Conservation (phyloP, 2,329 filamentous ascomycete genomes). For the Trichoderma breve region DNA sequence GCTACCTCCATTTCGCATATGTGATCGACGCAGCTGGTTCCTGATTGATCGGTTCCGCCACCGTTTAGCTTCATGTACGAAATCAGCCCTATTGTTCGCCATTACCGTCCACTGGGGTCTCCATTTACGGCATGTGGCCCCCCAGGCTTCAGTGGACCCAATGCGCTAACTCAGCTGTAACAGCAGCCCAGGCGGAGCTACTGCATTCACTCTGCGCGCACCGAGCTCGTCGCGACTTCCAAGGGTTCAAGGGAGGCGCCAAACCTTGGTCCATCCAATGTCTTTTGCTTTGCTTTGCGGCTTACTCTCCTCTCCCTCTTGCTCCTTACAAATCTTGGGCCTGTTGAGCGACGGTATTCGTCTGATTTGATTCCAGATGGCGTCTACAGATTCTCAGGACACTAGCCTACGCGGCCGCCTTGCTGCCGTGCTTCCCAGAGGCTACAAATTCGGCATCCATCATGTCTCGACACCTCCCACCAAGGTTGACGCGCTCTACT, state of each 20-base stretch:
- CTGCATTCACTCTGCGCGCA: slow-evolving; percentile 10
- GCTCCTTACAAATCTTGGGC: not conserved
- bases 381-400: slow-evolving; percentile 6
- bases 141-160: slow-evolving; percentile 2
- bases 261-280: not conserved
- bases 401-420: slow-evolving; percentile 32
- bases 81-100: slow-evolving; percentile 18
- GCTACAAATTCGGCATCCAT: slow-evolving; percentile 65
- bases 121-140: slow-evolving; percentile 5
- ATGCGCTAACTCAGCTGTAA: slow-evolving; percentile 16
- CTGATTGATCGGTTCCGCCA: not conserved
- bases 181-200: not conserved
- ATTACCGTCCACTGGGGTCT: not conserved
- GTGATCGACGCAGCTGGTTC: not conserved
- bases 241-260: not conserved
- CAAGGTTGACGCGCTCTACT: slow-evolving; percentile 72
- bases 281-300: not conserved
- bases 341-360: not conserved
- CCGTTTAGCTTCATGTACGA: slow-evolving; percentile 6
- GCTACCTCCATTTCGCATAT: not conserved
- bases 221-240: slow-evolving; percentile 3
- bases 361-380: not conserved
- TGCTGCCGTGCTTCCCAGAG: slow-evolving; percentile 52
- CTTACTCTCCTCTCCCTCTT: not conserved
- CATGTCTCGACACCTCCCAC: slow-evolving; percentile 86